Evolutionary conservation across 148 eudicot genomes (phyloP).

Genomic region (Camellia granthamiana): DNA sequence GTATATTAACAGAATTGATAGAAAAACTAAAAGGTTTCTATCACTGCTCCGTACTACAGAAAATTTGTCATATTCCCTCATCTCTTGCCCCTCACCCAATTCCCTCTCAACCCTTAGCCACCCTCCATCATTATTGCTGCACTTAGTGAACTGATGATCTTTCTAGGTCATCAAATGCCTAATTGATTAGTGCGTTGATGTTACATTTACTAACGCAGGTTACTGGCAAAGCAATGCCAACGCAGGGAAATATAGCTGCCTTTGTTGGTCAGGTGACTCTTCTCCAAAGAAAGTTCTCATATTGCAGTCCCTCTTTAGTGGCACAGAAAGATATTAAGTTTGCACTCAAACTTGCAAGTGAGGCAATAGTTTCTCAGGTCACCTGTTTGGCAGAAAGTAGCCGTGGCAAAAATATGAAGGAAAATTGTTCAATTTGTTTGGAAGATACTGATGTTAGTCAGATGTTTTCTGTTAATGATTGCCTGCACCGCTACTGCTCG

Average conservation of each 20-base stretch:
- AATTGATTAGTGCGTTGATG: background rate
- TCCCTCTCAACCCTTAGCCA: no score
- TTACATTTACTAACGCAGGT: slow-evolving; percentile 37
- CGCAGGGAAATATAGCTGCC: slow-evolving; percentile 25
- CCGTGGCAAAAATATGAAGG: slow-evolving; percentile 20
- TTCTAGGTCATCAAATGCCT: background rate
- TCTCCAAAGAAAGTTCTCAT: slow-evolving; percentile 39
- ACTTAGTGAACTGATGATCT: background rate
- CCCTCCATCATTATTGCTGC: background rate
- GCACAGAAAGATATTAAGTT: slow-evolving; percentile 33
- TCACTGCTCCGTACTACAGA: no score
- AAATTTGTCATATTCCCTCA: background rate
- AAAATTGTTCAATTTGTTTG: slow-evolving; percentile 59
- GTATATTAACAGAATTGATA: no score
- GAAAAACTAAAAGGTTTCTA: no score
- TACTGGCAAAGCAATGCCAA: slow-evolving; percentile 35
- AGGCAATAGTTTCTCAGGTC: slow-evolving; percentile 47
- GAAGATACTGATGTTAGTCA: slow-evolving; percentile 46
- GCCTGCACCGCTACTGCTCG: slow-evolving; percentile 58
- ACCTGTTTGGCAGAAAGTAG: slow-evolving; percentile 20
- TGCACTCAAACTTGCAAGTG: slow-evolving; percentile 57
- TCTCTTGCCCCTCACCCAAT: background rate
- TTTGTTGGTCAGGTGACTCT: slow-evolving; percentile 34
- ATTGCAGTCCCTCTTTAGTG: slow-evolving; percentile 29
- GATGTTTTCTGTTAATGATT: slow-evolving; percentile 50